Percentiles rank a stretch among this genome's conserved stretches.
phyloP scores from a whole-genome alignment of 176 grass and related monocot genomes.

The Canna indica region DNA sequence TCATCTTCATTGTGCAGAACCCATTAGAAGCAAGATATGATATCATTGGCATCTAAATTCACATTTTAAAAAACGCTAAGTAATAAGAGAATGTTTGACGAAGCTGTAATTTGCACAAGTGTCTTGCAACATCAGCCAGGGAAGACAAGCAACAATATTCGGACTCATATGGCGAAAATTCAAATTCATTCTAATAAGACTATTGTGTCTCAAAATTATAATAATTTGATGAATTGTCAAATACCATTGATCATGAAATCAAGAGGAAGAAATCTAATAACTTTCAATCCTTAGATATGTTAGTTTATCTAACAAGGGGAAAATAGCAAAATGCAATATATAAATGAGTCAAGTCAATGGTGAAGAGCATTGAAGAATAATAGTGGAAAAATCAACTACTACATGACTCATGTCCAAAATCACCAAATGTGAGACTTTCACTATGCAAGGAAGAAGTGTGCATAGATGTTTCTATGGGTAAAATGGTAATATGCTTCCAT shows the following conservation, averaged over 20 bases:
- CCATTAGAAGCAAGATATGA: no score
- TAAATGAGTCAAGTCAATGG: not conserved
- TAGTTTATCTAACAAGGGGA: no score
- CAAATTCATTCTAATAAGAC: not conserved
- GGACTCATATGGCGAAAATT: not conserved
- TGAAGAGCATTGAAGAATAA: not conserved
- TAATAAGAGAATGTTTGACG: not conserved
- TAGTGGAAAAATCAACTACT: not conserved
- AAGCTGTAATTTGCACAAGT: not conserved
- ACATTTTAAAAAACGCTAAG: no score
- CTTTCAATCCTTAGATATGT: not conserved
- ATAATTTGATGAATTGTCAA: not conserved
- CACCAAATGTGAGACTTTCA: not conserved
- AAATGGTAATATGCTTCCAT: not conserved
- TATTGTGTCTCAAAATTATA: not conserved
- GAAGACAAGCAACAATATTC: not conserved
- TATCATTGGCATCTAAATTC: no score
- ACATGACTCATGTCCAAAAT: not conserved
- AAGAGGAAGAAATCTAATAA: not conserved
- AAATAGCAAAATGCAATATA: not conserved
- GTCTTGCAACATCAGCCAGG: not conserved
- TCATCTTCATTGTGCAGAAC: no score
- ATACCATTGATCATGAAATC: not conserved
- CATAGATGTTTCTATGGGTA: not conserved
- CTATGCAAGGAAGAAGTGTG: not conserved